Evolutionary conservation across 305 asterid species (phyloP), one percentile per base, ranked within the genome.

Genomic region (Stenogyne calaminthoides): DNA sequence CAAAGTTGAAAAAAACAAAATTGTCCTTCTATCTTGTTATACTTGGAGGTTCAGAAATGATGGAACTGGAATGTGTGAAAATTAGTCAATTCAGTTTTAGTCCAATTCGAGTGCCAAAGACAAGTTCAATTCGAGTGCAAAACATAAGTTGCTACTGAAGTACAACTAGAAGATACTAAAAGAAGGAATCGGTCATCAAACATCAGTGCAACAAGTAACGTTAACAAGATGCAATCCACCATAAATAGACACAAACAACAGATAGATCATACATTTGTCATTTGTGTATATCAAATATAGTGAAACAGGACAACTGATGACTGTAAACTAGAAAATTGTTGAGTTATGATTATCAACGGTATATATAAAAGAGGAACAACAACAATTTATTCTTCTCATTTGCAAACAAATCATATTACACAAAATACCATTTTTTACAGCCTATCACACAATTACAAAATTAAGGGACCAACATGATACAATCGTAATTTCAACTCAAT

Each of bases 1-100:
- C 42, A 61, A 69, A 68, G 69, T 52, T 18, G 49, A 0, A 9
- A 42, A 20, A 34, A 40, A 74, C n/a, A 4, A 61, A 51, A 11
- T 29, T 9, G 11, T 27, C 37, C n/a, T n/a, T n/a, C 27, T 18
- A 47, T 61, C 46, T 16, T 54, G 61, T 27, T 49, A 61, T 59
- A 34, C 14, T 67, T 22, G 27, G 7, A n/a, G 61, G 22, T 68
- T 54, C 27, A 57, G 29, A 55, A 58, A 16, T 27, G 18, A 10
- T 56, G 55, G 71, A 64, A 74, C 44, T 61, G 67, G 44, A 67
- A 9, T 12, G 15, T 20, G 64, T 6, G 27, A 76, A 49, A 20
- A 34, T n/a, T 47, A 67, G 42, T 16, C 44, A 55, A 67, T 55
- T 14, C 22, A 8, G 71, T 44, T 51, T 16, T 6, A 54, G 20